Base-by-base conservation (phyloP, 2,329 filamentous ascomycete genomes). In the Immersiporthe knoxdaviesiana region DNA sequence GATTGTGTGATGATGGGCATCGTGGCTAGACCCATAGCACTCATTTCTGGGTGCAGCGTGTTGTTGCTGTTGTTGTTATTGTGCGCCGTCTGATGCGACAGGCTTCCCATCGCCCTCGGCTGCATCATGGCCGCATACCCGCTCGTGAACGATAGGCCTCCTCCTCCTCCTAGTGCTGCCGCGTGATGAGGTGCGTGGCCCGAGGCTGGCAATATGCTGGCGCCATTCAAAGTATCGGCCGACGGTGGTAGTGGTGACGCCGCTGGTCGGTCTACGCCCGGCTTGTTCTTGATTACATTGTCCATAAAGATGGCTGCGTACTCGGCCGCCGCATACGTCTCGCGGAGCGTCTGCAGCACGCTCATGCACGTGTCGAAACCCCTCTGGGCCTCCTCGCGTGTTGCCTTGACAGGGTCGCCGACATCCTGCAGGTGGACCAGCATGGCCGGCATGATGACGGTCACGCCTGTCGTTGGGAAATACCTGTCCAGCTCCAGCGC, bases 301-400 rank as follows among this genome's bases (percentile, higher is more conserved):
- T 97, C 93, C n/a, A 97, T 85, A 82, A 97, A 97, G 2, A 92
- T 92, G 0, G 92, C 95, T n/a, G 93, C 94, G 75, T 96, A 97
- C 79, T 97, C 94, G n/a, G 95, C 95, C 0, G 94, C 94, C 0
- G 94, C 90, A 76, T 98, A 97, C 39, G 94, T 92, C 76, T 97
- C 93, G 50, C 94, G 89, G 24, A 98, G 85, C 72, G 91, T 91
- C 77, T 94, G 90, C 84, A 97, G 92, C 70, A 97, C 93, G 61
- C 90, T 88, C 93, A 97, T 97, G 81, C 95, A 97, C 77, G 94
- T 91, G 74, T 91, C 91, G 82, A 97, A 97, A 27, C 93, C 92
- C 69, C 90, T 88, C 32, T 94, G 86, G 61, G 92, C 94, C 56
- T 88, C 85, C 70, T 92, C 87, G 24, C 93, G 89, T 3, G 91